Conservation (phyloP, 225 moss, liverwort and hornwort genomes). For the Thuidium tamariscinum region DNA sequence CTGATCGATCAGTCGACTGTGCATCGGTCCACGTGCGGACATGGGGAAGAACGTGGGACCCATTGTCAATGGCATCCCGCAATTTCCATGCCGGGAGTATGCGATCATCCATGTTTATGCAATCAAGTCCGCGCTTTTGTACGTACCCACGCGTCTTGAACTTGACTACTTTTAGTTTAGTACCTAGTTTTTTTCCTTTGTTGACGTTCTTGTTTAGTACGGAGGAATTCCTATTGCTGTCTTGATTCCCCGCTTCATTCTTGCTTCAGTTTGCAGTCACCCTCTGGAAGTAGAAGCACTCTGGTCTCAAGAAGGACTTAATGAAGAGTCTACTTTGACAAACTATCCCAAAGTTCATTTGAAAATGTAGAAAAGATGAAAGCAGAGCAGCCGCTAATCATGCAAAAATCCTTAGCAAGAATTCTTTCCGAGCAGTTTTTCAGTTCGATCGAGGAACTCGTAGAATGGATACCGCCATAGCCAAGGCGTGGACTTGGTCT, state of each 20-base stretch:
- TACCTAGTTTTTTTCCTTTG: neutral
- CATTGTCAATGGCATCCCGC: neutral
- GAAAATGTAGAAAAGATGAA: neutral
- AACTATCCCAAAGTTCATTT: neutral
- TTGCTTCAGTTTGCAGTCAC: neutral
- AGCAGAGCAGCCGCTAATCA: neutral
- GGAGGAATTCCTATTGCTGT: too few relatives aligned
- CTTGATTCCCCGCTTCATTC: too few relatives aligned
- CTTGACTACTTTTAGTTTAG: too few relatives aligned
- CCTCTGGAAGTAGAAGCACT: neutral
- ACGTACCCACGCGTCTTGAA: neutral
- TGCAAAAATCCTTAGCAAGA: neutral
- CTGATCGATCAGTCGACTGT: too few relatives aligned
- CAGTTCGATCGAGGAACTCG: neutral
- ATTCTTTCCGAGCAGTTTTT: neutral
- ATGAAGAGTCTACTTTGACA: neutral
- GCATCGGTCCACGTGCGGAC: too few relatives aligned
- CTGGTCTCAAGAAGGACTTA: too few relatives aligned
- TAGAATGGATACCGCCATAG: neutral
- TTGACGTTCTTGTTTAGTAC: neutral
- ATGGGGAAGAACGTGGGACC: too few relatives aligned
- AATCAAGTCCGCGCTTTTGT: neutral
- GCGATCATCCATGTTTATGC: neutral
- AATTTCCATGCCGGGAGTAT: neutral
- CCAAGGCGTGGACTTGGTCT: neutral